These are phyloP conservation scores for Zymoseptoria passerinii DNA, from an alignment of 2,329 filamentous ascomycete genomes.

Conservation along the genomic window DNA sequence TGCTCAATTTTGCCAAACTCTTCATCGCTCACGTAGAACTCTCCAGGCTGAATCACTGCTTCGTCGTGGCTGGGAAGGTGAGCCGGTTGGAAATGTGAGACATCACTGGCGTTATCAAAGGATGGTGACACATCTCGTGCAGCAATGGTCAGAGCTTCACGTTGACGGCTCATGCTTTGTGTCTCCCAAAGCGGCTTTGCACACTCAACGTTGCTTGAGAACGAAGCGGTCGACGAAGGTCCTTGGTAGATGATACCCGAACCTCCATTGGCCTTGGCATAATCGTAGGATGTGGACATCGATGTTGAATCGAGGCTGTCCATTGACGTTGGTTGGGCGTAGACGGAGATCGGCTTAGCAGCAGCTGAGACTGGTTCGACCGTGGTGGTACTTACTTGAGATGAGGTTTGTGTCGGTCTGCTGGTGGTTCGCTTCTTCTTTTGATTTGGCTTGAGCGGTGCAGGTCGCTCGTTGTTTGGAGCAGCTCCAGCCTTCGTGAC, in stretches of 20 bases:
- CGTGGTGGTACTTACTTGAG: conserved; percentile 1
- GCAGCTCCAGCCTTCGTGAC: conserved; percentile 5
- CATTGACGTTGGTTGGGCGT: conserved; percentile 14
- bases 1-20: conserved; percentile 13
- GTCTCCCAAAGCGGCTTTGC: neutral
- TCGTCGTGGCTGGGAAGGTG: neutral
- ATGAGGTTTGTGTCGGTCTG: neutral
- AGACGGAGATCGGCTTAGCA: conserved; percentile 8
- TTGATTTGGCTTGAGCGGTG: conserved; percentile 1
- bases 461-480: neutral
- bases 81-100: conserved; percentile 3
- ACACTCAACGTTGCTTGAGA: neutral
- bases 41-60: neutral
- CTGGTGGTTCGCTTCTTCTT: conserved; percentile 5
- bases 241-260: conserved; percentile 11
- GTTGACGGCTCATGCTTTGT: neutral
- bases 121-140: neutral
- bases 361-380: neutral
- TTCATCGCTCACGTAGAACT: conserved; percentile 4
- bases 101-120: neutral
- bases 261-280: conserved; percentile 8
- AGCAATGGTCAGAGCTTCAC: neutral
- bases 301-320: conserved; percentile 17
- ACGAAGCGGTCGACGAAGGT: conserved; percentile 1
- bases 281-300: conserved; percentile 11